These are phyloP conservation scores for Cyamopsis tetragonoloba DNA, from an alignment of 306 rosid genomes.

Conservation along the genomic window DNA sequence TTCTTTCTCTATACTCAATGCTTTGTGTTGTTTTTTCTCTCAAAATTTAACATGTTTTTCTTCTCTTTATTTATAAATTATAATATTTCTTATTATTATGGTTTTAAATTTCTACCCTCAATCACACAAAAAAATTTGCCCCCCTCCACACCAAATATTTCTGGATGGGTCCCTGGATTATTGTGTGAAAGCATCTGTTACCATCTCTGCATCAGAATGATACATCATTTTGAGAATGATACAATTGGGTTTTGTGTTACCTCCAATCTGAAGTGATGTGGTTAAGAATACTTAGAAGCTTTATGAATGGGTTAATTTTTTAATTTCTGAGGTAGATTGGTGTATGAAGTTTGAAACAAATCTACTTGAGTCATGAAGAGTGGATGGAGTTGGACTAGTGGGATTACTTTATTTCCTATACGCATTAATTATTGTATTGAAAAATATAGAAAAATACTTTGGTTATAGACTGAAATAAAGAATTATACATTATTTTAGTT, in stretches of 20 bases:
- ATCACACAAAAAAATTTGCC: no score
- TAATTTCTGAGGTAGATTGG: constrained; percentile 29
- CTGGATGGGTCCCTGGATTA: no score
- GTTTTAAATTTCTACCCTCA: no score
- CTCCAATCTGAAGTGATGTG: constrained; percentile 14
- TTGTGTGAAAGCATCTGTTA: constrained; percentile 12
- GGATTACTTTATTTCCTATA: constrained; percentile 26
- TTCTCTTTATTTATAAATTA: no score
- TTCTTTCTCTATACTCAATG: no score
- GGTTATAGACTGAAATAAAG: constrained; percentile 23
- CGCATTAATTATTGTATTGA: constrained; percentile 11
- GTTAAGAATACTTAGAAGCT: neutral
- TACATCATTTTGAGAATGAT: neutral
- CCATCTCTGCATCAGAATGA: neutral
- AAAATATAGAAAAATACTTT: constrained; percentile 19
- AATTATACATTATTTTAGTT: neutral
- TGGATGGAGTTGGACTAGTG: constrained; percentile 25
- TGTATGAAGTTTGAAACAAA: constrained; percentile 42
- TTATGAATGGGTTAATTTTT: neutral
- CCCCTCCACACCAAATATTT: no score
- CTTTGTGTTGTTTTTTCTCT: no score
- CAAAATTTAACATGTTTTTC: no score
- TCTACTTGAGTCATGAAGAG: constrained; percentile 20
- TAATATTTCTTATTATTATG: no score
- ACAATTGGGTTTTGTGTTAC: constrained; percentile 4